Percentiles rank a stretch among this genome's conserved stretches.
phyloP scores from a whole-genome alignment of 2,329 filamentous ascomycete genomes.

The Pyrenochaeta sp. region DNA sequence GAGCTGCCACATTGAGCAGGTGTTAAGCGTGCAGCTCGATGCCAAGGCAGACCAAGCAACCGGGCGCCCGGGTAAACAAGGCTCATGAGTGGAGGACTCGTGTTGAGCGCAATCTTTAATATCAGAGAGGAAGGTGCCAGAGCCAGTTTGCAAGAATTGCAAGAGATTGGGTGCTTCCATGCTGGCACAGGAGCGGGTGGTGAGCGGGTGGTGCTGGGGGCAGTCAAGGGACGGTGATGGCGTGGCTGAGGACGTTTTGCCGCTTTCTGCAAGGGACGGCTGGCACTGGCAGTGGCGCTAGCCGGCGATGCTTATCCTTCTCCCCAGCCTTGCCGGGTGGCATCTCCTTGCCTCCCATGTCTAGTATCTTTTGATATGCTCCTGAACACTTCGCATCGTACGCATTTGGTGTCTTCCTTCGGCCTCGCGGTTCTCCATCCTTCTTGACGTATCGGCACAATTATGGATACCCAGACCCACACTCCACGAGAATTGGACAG shows the following conservation, averaged over 20 bases:
- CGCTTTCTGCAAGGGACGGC: not conserved
- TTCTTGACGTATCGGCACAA: too few species aligned
- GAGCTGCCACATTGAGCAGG: conserved; percentile 48
- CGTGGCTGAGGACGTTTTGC: not conserved
- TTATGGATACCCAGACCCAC: too few species aligned
- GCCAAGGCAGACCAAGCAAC: conserved; percentile 44
- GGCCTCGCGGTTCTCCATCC: too few species aligned
- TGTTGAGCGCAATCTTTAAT: conserved; percentile 10
- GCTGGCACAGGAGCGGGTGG: not conserved
- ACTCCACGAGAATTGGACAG: too few species aligned
- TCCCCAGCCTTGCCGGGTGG: not conserved
- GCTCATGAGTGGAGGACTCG: conserved; percentile 24
- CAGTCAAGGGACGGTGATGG: conserved; percentile 5
- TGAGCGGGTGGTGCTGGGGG: not conserved
- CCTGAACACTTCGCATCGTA: too few species aligned
- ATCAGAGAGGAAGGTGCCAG: conserved; percentile 37
- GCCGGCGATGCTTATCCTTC: not conserved
- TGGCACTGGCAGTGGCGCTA: not conserved
- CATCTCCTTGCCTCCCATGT: not conserved
- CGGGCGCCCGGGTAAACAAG: conserved; percentile 42
- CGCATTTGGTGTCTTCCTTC: too few species aligned
- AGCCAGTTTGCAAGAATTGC: not conserved
- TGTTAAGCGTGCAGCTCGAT: conserved; percentile 30
- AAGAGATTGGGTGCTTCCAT: conserved; percentile 4
- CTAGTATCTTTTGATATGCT: not conserved